Conservation (phyloP, 495 filamentous ascomycete genomes). For the Tuber umbilicatum region DNA sequence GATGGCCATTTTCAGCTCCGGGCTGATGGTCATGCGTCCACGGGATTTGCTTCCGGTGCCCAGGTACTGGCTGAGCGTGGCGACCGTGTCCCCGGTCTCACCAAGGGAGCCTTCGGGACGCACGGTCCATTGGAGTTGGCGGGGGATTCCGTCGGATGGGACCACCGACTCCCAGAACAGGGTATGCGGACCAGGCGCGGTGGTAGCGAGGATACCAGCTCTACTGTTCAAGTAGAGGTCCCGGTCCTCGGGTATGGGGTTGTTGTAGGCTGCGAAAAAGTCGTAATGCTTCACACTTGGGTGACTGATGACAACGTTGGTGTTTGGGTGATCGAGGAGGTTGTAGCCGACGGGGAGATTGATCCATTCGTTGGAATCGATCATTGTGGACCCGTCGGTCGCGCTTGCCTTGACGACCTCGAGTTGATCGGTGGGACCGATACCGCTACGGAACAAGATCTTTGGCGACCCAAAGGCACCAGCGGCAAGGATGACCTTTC, state of each 20-base stretch:
- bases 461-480: conserved; percentile 69
- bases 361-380: conserved; percentile 55
- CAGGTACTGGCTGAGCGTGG: conserved; percentile 61
- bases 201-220: conserved; percentile 59
- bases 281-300: conserved; percentile 57
- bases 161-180: conserved; percentile 45
- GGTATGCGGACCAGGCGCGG: conserved; percentile 61
- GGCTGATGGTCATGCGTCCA: conserved; percentile 58
- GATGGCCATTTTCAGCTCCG: conserved; percentile 51
- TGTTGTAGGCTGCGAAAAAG: conserved; percentile 56
- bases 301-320: conserved; percentile 59
- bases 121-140: conserved; percentile 60
- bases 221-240: conserved; percentile 49
- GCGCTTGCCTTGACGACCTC: conserved; percentile 50
- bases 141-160: conserved; percentile 54
- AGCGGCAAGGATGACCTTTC: conserved; percentile 62
- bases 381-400: conserved; percentile 52
- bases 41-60: conserved; percentile 57
- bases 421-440: conserved; percentile 60
- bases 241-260: conserved; percentile 47
- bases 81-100: conserved; percentile 45
- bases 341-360: conserved; percentile 68
- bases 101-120: conserved; percentile 53
- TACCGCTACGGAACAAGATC: conserved; percentile 61
- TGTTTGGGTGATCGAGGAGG: conserved; percentile 67